Conservation (phyloP, 768 basidiomycete species). For the Lyophyllum semitale region DNA sequence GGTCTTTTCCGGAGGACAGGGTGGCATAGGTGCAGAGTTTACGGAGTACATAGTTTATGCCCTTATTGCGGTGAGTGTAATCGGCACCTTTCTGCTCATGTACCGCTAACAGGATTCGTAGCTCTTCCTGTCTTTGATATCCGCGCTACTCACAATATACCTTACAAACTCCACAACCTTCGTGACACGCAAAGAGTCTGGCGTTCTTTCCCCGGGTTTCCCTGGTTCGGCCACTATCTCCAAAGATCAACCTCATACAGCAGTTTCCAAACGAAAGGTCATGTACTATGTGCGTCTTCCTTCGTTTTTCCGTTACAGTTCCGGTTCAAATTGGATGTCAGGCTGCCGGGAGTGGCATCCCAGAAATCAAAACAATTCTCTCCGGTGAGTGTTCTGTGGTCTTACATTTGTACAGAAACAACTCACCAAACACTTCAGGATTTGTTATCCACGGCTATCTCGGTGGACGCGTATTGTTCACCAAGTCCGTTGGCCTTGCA, state of each 20-base stretch:
- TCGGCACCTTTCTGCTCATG: not conserved
- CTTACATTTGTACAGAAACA: not conserved
- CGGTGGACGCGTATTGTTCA: constrained; percentile 85
- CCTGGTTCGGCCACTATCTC: constrained; percentile 30
- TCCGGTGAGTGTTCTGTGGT: constrained; percentile 52
- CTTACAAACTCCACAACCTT: constrained; percentile 91
- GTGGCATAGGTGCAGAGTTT: constrained; percentile 39
- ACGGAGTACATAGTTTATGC: constrained; percentile 74
- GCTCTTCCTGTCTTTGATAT: constrained; percentile 71
- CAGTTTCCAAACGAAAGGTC: constrained; percentile 56
- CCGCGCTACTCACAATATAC: constrained; percentile 81
- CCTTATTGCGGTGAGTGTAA: constrained; percentile 68
- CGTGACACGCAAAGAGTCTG: constrained; percentile 85
- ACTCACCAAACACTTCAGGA: constrained; percentile 41
- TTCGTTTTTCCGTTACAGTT: not conserved
- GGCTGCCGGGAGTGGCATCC: constrained; percentile 96
- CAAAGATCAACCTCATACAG: constrained; percentile 20
- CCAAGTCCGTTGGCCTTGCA: constrained; percentile 86
- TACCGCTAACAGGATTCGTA: constrained; percentile 28
- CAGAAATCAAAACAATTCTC: constrained; percentile 94
- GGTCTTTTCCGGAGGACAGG: constrained; percentile 38
- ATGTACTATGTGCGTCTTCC: constrained; percentile 75
- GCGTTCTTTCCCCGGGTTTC: constrained; percentile 56
- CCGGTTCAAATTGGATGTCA: constrained; percentile 25
- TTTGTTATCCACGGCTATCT: constrained; percentile 98